Evolutionary conservation across 2,329 filamentous ascomycete species (phyloP).

Genomic region (Xylaria sp.): DNA sequence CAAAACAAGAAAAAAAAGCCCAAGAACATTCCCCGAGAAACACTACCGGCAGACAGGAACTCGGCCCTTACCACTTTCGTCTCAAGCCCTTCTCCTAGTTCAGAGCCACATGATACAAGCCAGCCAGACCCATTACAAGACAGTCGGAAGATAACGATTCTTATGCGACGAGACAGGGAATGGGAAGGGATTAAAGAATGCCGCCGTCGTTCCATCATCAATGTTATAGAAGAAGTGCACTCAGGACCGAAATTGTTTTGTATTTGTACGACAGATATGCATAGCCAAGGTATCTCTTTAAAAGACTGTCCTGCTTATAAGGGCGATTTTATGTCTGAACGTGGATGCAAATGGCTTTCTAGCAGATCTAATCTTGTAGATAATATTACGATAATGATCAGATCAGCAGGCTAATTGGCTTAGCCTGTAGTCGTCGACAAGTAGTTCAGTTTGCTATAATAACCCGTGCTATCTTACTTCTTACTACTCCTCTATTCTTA

Average conservation of each 20-base stretch:
- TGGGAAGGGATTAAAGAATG: neutral
- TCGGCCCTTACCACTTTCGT: conserved; percentile 5
- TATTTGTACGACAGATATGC: neutral
- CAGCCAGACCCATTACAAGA: conserved; percentile 1
- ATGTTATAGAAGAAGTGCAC: conserved; percentile 1
- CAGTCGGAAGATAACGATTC: neutral
- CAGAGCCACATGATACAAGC: neutral
- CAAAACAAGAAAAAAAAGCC: too few species aligned
- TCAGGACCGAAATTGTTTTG: conserved; percentile 1
- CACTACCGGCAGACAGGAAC: neutral
- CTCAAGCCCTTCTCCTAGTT: conserved; percentile 4
- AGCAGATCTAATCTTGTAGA: conserved; percentile 2
- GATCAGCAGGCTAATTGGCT: neutral
- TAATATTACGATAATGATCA: neutral
- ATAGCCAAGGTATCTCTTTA: conserved; percentile 1
- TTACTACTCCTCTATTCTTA: too few species aligned
- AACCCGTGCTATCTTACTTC: too few species aligned
- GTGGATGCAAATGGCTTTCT: neutral
- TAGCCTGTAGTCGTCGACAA: neutral
- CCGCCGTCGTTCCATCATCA: neutral
- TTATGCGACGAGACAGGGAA: neutral
- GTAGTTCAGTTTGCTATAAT: too few species aligned
- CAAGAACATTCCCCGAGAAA: neutral
- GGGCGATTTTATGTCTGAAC: conserved; percentile 6
- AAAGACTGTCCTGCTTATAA: neutral